Evolutionary conservation across 306 rosid species (phyloP).

Genomic region (Cucumis melo): DNA sequence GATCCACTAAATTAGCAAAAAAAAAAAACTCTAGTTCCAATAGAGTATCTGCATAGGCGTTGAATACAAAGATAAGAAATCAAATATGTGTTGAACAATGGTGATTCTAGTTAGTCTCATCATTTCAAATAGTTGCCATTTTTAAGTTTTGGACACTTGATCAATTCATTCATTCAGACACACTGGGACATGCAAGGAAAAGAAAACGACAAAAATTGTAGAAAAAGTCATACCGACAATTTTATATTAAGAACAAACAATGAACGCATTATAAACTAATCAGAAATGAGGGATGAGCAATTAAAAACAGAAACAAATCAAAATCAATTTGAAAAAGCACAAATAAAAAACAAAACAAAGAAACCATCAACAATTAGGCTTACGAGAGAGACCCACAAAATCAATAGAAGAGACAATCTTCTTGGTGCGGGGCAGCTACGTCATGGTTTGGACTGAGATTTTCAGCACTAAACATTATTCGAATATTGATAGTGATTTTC

Average conservation of each 20-base stretch:
- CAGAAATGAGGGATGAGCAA: neutral
- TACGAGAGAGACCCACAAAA: neutral
- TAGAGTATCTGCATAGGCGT: neutral
- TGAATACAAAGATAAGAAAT: neutral
- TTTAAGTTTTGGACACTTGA: neutral
- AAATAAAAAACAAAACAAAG: neutral
- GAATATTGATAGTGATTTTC: neutral
- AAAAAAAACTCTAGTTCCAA: neutral
- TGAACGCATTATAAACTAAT: neutral
- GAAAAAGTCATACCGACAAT: neutral
- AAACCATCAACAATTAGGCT: neutral
- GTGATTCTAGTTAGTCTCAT: neutral
- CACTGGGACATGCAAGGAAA: neutral
- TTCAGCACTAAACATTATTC: neutral
- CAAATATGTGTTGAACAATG: neutral
- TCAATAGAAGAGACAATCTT: neutral
- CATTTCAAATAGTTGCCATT: neutral
- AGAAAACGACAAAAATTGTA: neutral
- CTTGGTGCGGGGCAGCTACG: neutral
- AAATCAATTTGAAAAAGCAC: neutral
- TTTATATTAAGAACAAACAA: neutral
- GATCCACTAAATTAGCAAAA: neutral
- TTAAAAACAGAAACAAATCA: neutral
- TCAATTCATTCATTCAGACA: neutral
- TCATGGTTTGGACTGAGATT: neutral